Base-by-base conservation (phyloP, 495 filamentous ascomycete species). In the Trichoderma reesei region DNA sequence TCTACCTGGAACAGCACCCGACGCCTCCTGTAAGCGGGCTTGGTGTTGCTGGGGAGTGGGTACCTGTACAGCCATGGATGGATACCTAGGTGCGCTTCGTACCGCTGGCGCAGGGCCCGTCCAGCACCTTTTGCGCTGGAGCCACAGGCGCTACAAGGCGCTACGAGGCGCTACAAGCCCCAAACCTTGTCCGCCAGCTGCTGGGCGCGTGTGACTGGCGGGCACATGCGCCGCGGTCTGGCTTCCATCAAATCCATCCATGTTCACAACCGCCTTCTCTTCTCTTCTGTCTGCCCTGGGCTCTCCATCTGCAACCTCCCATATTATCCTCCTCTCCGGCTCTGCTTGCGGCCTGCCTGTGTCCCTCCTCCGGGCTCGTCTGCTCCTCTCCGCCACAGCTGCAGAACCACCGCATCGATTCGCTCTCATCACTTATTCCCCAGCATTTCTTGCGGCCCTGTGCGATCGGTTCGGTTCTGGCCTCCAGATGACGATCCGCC, bases 401-500 rank as follows among this genome's bases (percentile, higher is more conserved):
- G 44, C 42, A 14, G n/a, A n/a, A 33, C 31, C 31, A 13, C 51
- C 51, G 51, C 51, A 56, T 36, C 33, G 11, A 31, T 56, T 56
- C 16, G 51, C 51, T 56, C 31, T 56, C 31, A 56, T 56, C 51
- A 56, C 39, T 42, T 42, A 61, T 39, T 26, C 26, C 36, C 39
- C 8, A 42, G 60, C 36, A 39, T 61, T 39, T 18, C 60, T 61
- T 39, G 60, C 60, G 34, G 60, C 34, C 60, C 34, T 26, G 26
- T 26, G 26, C 26, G 26, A 8, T 56, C 9, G 3, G 26, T 33
- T 56, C 51, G 26, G 9, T 34, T 56, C 51, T 61, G 60, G 39
- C 36, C 36, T 42, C 36, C 60, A 61, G 37, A 61, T 61, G 36
- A 39, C 60, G 60, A 61, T 42, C 60, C 39, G 60, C 60, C n/a